Evolutionary conservation across 176 grass and related monocot species (phyloP).

Genomic region (Aegilops longissima): DNA sequence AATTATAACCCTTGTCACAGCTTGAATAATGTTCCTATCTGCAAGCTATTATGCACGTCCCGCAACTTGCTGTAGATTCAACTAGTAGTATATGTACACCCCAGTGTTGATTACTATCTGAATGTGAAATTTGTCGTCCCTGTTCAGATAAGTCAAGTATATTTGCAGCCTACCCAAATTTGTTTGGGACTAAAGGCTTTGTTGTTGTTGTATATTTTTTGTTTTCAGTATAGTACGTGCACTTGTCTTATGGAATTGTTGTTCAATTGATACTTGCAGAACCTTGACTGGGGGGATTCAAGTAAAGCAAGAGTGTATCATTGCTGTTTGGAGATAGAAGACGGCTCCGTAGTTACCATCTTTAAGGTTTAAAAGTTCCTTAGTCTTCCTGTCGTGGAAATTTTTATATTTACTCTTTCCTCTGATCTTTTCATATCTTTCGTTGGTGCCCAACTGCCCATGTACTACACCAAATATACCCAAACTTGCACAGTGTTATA

Average conservation of each 20-base stretch:
- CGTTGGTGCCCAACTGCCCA: background rate
- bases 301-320: conserved; percentile 48
- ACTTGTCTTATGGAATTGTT: background rate
- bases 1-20: background rate
- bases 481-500: background rate
- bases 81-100: background rate
- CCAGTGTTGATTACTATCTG: too few relatives aligned
- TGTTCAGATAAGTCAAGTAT: too few relatives aligned
- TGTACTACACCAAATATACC: background rate
- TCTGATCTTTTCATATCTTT: background rate
- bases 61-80: background rate
- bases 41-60: background rate
- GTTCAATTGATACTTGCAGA: conserved; percentile 36
- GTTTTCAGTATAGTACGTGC: background rate
- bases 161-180: too few relatives aligned
- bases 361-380: conserved; percentile 51
- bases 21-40: too few relatives aligned
- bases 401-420: background rate
- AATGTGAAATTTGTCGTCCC: too few relatives aligned
- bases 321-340: conserved; percentile 49
- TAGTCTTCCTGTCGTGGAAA: background rate
- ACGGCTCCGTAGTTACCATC: background rate
- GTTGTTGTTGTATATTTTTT: background rate
- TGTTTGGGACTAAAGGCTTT: too few relatives aligned
- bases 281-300: conserved; percentile 53